phyloP scores from a whole-genome alignment of 441 rosid genomes.

The Omphalea diandra region DNA sequence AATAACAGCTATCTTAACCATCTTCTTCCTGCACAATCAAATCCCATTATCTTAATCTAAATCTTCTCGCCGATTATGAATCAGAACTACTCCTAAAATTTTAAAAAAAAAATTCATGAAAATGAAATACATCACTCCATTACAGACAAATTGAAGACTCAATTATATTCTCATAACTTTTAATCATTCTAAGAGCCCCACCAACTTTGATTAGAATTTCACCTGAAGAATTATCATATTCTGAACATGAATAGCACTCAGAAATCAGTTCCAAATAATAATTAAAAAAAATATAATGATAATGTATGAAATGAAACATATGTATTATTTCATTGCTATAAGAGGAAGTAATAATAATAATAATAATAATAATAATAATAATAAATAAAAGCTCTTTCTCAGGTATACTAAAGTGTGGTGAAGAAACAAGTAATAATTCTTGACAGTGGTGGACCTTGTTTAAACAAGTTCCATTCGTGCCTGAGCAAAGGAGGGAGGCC shows the following conservation, averaged over 20 bases:
- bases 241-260: too few species aligned
- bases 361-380: too few species aligned
- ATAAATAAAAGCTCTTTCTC: conserved; percentile 12
- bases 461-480: conserved; percentile 22
- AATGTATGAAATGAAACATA: neutral
- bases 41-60: neutral
- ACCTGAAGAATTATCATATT: neutral
- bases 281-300: neutral
- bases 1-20: conserved; percentile 27
- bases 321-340: conserved; percentile 1
- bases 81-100: neutral
- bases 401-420: conserved; percentile 17
- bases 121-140: conserved; percentile 1
- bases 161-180: neutral
- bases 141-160: neutral
- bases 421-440: conserved; percentile 13
- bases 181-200: conserved; percentile 1
- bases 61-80: conserved; percentile 11
- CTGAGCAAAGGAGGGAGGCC: conserved; percentile 13
- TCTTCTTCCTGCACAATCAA: conserved; percentile 9
- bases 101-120: neutral
- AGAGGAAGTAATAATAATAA: conserved; percentile 25
- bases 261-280: neutral
- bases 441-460: conserved; percentile 29
- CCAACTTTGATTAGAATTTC: neutral